Evolutionary conservation across 2,329 filamentous ascomycete genomes (phyloP).

Genomic region (Penicillium sp.): DNA sequence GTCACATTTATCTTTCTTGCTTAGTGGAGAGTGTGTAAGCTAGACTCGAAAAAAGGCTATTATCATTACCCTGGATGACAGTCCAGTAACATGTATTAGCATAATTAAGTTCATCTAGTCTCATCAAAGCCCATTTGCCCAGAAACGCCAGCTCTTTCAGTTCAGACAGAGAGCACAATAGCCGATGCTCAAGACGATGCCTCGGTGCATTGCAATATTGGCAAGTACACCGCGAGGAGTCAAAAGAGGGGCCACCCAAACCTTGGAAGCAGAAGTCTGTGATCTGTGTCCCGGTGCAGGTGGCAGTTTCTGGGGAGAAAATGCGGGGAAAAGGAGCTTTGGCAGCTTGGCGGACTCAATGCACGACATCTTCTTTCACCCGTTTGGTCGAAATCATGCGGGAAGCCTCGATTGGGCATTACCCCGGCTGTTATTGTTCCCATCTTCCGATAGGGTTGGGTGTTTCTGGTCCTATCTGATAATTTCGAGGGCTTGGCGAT

Average conservation of each 20-base stretch:
- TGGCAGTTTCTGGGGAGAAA: not conserved
- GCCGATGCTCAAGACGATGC: not conserved
- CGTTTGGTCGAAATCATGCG: not conserved
- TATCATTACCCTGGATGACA: not conserved
- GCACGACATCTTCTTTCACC: not conserved
- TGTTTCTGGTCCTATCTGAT: no score
- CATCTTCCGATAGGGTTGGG: not conserved
- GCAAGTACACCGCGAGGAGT: not conserved
- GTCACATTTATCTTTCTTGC: not conserved
- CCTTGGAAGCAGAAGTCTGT: not conserved
- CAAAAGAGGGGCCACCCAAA: not conserved
- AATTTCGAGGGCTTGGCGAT: no score
- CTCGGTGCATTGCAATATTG: not conserved
- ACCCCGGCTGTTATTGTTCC: not conserved
- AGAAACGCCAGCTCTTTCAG: not conserved
- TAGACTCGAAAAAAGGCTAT: not conserved
- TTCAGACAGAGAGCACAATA: not conserved
- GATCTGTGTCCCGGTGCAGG: not conserved
- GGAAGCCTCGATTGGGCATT: not conserved
- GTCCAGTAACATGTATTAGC: not conserved
- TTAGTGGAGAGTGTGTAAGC: not conserved
- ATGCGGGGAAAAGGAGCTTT: not conserved
- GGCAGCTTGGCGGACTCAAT: not conserved
- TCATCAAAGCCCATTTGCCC: not conserved
- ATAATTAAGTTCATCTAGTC: not conserved